phyloP scores from a whole-genome alignment of 2,329 filamentous ascomycete genomes.

The Aspergillus fructus region DNA sequence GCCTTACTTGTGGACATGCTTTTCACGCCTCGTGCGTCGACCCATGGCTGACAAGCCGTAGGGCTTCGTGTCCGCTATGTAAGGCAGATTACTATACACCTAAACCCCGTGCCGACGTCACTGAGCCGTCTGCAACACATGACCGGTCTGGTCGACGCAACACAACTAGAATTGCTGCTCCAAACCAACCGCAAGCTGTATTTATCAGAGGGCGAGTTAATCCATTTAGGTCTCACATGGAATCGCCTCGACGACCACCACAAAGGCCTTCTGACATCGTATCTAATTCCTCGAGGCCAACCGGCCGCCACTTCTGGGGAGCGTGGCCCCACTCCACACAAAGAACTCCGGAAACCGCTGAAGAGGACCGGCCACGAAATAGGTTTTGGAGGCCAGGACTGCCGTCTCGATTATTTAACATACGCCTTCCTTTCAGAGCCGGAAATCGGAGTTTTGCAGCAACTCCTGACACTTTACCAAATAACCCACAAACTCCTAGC shows the following conservation, averaged over 20 bases:
- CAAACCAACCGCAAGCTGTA: slow-evolving; percentile 34
- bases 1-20: slow-evolving; percentile 92
- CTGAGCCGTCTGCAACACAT: slow-evolving; percentile 25
- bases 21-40: slow-evolving; percentile 96
- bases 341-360: neutral
- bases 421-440: neutral
- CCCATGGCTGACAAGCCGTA: slow-evolving; percentile 90
- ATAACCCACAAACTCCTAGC: slow-evolving; percentile 16
- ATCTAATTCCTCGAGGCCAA: neutral
- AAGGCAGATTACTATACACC: slow-evolving; percentile 97
- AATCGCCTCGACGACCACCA: slow-evolving; percentile 39
- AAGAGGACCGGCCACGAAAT: neutral
- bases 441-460: neutral
- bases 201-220: slow-evolving; percentile 34
- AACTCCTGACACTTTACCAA: neutral
- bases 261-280: slow-evolving; percentile 23
- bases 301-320: slow-evolving; percentile 7
- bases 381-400: neutral
- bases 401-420: neutral
- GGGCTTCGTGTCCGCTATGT: slow-evolving; percentile 94
- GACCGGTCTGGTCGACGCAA: slow-evolving; percentile 34
- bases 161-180: slow-evolving; percentile 25
- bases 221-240: slow-evolving; percentile 33
- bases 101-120: slow-evolving; percentile 71
- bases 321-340: neutral